Evolutionary conservation across 129 eudicot genomes (phyloP).

Genomic region (Tanacetum coccineum): DNA sequence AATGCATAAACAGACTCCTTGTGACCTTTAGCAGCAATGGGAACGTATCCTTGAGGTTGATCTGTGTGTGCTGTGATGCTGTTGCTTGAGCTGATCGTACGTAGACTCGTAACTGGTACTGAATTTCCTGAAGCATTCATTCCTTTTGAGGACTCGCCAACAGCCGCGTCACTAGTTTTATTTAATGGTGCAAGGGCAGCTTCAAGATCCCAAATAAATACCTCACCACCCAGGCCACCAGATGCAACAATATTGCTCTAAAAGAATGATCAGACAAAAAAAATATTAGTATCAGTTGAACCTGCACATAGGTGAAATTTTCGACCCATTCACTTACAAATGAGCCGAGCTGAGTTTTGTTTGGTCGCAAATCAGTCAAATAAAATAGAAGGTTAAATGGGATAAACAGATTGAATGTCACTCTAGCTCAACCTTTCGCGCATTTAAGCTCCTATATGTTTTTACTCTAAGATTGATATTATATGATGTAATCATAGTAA

Average conservation of each 20-base stretch:
- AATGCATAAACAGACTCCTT: constrained; percentile 96
- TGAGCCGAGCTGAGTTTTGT: no score
- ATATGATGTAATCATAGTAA: no score
- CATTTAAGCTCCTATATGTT: no score
- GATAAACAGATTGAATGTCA: no score
- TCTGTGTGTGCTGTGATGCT: constrained; percentile 59
- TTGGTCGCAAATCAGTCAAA: no score
- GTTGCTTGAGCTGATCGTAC: constrained; percentile 70
- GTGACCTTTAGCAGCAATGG: constrained; percentile 87
- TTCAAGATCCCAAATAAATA: constrained; percentile 90
- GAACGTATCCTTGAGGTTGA: constrained; percentile 70
- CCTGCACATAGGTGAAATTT: neutral
- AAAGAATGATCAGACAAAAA: constrained; percentile 10
- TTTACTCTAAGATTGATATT: no score
- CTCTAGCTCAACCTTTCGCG: no score
- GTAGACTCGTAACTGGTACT: constrained; percentile 51
- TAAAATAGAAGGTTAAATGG: no score
- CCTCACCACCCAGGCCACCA: constrained; percentile 94
- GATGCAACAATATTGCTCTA: constrained; percentile 81
- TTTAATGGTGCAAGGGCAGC: constrained; percentile 69
- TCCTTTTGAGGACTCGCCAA: constrained; percentile 57
- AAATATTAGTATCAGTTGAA: constrained; percentile 9
- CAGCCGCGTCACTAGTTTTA: constrained; percentile 49
- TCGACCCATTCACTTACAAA: no score
- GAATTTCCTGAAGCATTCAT: constrained; percentile 49